Percentiles rank a stretch among this genome's conserved stretches.
phyloP scores from a whole-genome alignment of 148 eudicot species.

The Chenopodium album region DNA sequence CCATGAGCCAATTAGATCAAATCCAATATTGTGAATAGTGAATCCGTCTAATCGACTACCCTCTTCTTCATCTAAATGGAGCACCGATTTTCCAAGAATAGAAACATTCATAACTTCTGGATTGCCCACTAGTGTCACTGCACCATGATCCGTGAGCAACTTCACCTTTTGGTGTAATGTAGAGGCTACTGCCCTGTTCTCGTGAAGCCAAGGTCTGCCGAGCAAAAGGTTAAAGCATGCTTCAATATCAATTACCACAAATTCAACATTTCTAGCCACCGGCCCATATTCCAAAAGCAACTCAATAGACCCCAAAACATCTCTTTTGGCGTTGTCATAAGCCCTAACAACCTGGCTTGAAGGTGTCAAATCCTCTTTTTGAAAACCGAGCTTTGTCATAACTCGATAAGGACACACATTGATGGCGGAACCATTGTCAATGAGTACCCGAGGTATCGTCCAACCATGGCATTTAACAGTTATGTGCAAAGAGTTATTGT shows the following conservation, averaged over 20 bases:
- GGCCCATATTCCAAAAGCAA: background rate
- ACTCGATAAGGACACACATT: background rate
- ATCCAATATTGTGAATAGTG: too few relatives aligned
- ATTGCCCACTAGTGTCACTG: background rate
- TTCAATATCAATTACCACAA: conserved; percentile 3
- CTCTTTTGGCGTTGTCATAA: background rate
- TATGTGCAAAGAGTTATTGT: background rate
- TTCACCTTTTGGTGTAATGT: conserved; percentile 8
- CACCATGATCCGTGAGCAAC: background rate
- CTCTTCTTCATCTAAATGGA: too few relatives aligned
- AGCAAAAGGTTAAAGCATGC: conserved; percentile 2
- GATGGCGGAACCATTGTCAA: background rate
- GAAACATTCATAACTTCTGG: too few relatives aligned
- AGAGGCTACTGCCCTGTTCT: background rate
- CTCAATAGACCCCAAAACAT: background rate
- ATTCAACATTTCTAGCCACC: background rate
- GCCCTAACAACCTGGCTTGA: background rate
- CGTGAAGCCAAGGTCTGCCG: background rate
- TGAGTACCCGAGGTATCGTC: background rate
- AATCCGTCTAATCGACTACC: too few relatives aligned
- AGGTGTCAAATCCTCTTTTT: background rate
- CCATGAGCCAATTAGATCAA: too few relatives aligned
- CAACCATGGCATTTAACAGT: background rate
- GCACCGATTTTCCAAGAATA: too few relatives aligned
- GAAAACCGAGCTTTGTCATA: background rate